Base-by-base conservation (phyloP, 1,139 yeast species). In the Wickerhamiella pararugosa region DNA sequence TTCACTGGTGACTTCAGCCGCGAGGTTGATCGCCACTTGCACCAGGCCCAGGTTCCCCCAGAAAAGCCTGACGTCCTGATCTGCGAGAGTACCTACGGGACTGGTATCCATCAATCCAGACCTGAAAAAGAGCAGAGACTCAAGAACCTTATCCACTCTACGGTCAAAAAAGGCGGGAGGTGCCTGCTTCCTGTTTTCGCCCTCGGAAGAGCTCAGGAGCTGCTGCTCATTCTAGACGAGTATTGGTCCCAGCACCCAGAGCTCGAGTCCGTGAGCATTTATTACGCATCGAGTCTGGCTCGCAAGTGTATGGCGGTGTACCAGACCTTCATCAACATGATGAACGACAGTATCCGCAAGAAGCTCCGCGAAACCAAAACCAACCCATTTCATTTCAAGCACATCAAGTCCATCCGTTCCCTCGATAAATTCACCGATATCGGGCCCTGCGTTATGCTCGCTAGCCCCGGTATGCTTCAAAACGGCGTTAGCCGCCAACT, bases 381-480 rank as follows among this genome's bases (percentile, higher is more conserved):
- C 0, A 90, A 84, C 57, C 98, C 98, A 0, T 90, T 90, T 60
- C 81, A 80, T 50, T 90, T 90, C 63, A 83, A 83, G 58, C 82
- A 75, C 56, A 78, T 92, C 50, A 79, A 80, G 51, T 81, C 84
- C 49, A 71, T 90, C 41, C 76, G 82, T 48, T 79, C 77, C 48
- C 64, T 87, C 44, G 95, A 87, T 44, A 73, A 75, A 49, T 81
- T 90, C 57, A 94, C 86, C 53, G 98, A 90, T 60, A 72, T 84
- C 52, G 94, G 94, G 0, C 96, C 98, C 1, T 83, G 95, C 52
- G 98, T 90, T 30, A 90, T 92, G 62, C 75, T 90, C 34, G 98
- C 98, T 0, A 76, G 94, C 36, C 99, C 98, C 0, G 98, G 99
- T 59, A 90, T 90, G 98, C 67, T 90, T 41, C 98, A 90, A 58